Base-by-base conservation (phyloP, 371 early-diverging fungal species). In the Mucor velutinosus region DNA sequence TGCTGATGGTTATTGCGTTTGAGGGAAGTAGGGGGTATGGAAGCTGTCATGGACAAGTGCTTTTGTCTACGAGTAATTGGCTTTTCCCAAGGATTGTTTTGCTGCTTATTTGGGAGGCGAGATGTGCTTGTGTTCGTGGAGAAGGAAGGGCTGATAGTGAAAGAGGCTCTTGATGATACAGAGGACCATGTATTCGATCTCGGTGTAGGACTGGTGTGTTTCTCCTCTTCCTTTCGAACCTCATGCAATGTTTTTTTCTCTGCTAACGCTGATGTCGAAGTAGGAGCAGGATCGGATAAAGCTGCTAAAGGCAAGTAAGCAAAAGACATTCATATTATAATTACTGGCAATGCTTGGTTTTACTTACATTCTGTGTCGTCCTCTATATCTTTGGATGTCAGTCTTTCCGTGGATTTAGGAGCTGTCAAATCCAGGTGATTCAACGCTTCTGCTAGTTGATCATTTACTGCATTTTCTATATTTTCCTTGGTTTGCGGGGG, bases 31-130 rank as follows among this genome's bases (percentile, higher is more conserved):
- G 41, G 41, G 2, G 49, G 11, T 32, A 23, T 51, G 25, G 53
- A 53, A 10, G 62, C 45, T 25, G 58, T 65, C 62, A 62, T 62
- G n/a, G 66, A 65, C 17, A 65, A 15, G 47, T 59, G 66, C 33
- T 65, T 65, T 47, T 58, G 66, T 58, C 66, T 29, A 30, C 21
- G 37, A 17, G 47, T 37, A 17, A 23, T 51, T 14, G 63, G 53
- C 23, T 53, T 33, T 39, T 60, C 60, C 62, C 62, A 62, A 15
- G 51, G 35, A 15, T 51, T 62, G 21, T 0, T 35, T 57, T 29
- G 33, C 8, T 57, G 57, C 25, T 33, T 57, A 7, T 10, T 25
- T 5, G 32, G 3, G 37, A 35, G 21, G 17, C 19, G 62, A 37
- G 32, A 49, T 32, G 58, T 59, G n/a, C 30, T 37, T 23, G 60